Conservation (phyloP, 495 filamentous ascomycete genomes). For the Penicillium paradoxum region DNA sequence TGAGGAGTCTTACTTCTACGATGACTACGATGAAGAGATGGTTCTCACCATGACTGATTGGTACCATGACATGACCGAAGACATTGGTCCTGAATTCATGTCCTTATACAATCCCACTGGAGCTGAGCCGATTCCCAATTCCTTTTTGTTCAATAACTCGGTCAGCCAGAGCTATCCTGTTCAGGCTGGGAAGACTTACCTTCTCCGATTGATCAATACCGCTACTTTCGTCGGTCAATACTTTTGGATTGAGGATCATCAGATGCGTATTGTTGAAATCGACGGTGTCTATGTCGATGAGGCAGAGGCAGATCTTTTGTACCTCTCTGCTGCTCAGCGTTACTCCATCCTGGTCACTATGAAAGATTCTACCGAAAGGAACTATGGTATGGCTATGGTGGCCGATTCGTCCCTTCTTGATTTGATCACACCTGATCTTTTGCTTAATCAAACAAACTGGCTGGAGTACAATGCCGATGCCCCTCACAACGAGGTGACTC, state of each 20-base stretch:
- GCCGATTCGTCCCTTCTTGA: constrained; percentile 32
- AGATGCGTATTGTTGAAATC: constrained; percentile 53
- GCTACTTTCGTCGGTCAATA: constrained; percentile 70
- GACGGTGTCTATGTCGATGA: constrained; percentile 53
- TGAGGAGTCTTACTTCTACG: constrained; percentile 52
- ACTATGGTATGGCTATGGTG: constrained; percentile 58
- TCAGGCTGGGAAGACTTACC: constrained; percentile 70
- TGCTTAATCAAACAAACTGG: constrained; percentile 76
- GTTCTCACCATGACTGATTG: constrained; percentile 52
- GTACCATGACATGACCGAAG: constrained; percentile 47
- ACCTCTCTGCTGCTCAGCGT: constrained; percentile 65
- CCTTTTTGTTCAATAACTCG: constrained; percentile 55
- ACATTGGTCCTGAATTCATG: constrained; percentile 43
- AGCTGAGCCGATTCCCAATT: constrained; percentile 49
- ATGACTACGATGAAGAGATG: constrained; percentile 60
- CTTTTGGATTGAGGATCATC: constrained; percentile 74
- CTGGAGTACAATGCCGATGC: constrained; percentile 62
- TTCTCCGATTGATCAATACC: constrained; percentile 73
- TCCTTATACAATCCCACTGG: constrained; percentile 47
- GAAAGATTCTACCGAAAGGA: constrained; percentile 56
- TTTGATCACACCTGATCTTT: constrained; percentile 22
- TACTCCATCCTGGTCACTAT: constrained; percentile 64
- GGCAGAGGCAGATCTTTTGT: constrained; percentile 55
- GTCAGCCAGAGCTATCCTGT: constrained; percentile 54
- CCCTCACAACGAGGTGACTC: constrained; percentile 47